These are phyloP conservation scores for Globisporangium radiosum DNA, from an alignment of 352 stramenopile species.

Conservation along the genomic window DNA sequence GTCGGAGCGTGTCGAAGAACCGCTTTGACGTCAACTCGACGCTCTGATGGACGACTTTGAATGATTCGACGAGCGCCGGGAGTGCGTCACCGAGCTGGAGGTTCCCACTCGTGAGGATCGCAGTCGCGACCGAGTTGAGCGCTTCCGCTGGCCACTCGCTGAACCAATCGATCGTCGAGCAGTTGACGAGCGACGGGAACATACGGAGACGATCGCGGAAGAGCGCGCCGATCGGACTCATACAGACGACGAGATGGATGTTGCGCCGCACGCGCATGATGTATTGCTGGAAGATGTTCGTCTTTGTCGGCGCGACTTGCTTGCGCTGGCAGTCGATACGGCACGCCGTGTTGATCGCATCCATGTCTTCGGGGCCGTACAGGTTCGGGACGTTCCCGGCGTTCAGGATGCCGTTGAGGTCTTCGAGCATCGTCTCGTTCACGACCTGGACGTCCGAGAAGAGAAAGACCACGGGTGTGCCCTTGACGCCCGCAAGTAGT, in stretches of 20 bases:
- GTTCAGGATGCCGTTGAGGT: constrained; percentile 94
- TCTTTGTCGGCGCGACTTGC: constrained; percentile 88
- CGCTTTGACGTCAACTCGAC: constrained; percentile 81
- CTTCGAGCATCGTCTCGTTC: constrained; percentile 94
- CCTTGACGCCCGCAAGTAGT: constrained; percentile 86
- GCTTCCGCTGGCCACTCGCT: constrained; percentile 84
- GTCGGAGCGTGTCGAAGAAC: constrained; percentile 79
- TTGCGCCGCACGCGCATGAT: constrained; percentile 89
- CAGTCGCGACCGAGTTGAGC: constrained; percentile 75
- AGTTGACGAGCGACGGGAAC: constrained; percentile 87
- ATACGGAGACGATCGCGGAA: constrained; percentile 82
- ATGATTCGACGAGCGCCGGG: constrained; percentile 64
- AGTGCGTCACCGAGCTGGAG: constrained; percentile 52
- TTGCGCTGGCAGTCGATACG: constrained; percentile 90
- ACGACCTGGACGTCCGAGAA: constrained; percentile 95
- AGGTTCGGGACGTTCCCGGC: constrained; percentile 93
- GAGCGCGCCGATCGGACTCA: constrained; percentile 73
- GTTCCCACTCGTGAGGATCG: constrained; percentile 80
- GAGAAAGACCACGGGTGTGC: constrained; percentile 90
- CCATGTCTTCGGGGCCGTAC: constrained; percentile 89
- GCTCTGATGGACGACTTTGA: constrained; percentile 88
- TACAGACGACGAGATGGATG: constrained; percentile 89
- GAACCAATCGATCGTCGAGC: constrained; percentile 87
- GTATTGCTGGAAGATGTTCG: constrained; percentile 94
- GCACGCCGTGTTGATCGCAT: constrained; percentile 87